Conservation (phyloP, 2,329 filamentous ascomycete genomes). For the Chaetomium olivaceum region DNA sequence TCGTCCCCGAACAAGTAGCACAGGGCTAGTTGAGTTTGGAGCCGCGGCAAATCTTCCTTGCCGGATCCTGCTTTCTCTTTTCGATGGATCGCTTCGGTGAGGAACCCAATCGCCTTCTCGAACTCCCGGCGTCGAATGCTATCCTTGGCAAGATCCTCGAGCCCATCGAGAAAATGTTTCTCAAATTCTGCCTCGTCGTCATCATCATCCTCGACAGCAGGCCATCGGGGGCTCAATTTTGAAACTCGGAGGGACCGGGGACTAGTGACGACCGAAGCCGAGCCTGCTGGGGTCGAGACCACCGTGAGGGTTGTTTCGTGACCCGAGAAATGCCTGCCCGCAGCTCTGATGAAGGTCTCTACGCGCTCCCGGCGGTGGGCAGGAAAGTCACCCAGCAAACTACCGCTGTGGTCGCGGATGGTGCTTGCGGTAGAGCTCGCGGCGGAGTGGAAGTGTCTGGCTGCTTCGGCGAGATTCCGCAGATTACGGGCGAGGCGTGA, state of each 20-base stretch:
- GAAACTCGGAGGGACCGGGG: neutral
- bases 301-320: neutral
- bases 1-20: constrained; percentile 3
- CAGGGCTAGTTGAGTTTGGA: constrained; percentile 2
- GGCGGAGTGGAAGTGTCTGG: neutral
- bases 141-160: constrained; percentile 2
- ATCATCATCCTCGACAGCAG: neutral
- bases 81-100: neutral
- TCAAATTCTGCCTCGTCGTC: constrained; percentile 6
- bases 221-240: neutral
- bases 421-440: constrained; percentile 10
- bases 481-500: constrained; percentile 2
- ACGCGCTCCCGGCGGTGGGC: constrained; percentile 2
- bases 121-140: constrained; percentile 1
- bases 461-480: constrained; percentile 2
- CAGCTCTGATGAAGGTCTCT: neutral
- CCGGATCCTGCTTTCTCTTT: neutral
- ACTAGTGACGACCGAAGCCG: neutral
- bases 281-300: neutral
- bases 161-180: neutral
- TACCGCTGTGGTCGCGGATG: neutral
- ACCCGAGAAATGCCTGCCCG: neutral
- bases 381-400: neutral
- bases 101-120: neutral
- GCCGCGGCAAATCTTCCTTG: neutral